Conservation (phyloP, 108 stramenopile genomes). For the Chaetoceros muelleri region DNA sequence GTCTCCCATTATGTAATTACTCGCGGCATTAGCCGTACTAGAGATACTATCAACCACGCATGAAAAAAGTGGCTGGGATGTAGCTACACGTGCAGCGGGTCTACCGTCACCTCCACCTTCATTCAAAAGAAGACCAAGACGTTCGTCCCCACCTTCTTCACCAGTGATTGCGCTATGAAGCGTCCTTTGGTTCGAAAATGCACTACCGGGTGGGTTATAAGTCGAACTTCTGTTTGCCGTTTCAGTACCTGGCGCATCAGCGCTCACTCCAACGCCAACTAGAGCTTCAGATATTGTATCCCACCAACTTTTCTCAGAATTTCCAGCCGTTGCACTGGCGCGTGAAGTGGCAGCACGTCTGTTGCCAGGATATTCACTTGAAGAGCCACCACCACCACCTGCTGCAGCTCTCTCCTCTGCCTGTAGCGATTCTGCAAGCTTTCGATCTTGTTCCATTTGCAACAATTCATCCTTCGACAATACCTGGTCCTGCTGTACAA, state of each 20-base stretch:
- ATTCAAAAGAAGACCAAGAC: not conserved
- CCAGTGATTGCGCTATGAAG: not conserved
- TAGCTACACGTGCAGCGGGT: constrained; percentile 41
- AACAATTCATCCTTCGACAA: constrained; percentile 37
- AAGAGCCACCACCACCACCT: not conserved
- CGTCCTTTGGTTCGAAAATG: not conserved
- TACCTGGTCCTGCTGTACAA: constrained; percentile 32
- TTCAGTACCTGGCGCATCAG: constrained; percentile 1
- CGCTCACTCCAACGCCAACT: constrained; percentile 7
- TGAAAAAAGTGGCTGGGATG: constrained; percentile 51
- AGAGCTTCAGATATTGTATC: constrained; percentile 23
- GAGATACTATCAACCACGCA: constrained; percentile 67
- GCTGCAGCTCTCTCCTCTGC: constrained; percentile 36
- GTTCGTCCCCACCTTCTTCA: not conserved
- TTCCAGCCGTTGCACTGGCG: not conserved
- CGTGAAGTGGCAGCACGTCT: not conserved
- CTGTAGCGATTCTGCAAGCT: constrained; percentile 68
- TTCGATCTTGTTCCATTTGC: constrained; percentile 59
- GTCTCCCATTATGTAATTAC: constrained; percentile 14
- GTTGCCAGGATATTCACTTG: not conserved
- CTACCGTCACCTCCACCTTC: constrained; percentile 28
- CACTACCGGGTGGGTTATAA: not conserved
- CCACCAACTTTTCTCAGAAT: constrained; percentile 14
- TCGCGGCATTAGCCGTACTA: constrained; percentile 27
- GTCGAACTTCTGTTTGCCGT: not conserved